phyloP scores from a whole-genome alignment of 306 rosid species.

The Malus sieversii region DNA sequence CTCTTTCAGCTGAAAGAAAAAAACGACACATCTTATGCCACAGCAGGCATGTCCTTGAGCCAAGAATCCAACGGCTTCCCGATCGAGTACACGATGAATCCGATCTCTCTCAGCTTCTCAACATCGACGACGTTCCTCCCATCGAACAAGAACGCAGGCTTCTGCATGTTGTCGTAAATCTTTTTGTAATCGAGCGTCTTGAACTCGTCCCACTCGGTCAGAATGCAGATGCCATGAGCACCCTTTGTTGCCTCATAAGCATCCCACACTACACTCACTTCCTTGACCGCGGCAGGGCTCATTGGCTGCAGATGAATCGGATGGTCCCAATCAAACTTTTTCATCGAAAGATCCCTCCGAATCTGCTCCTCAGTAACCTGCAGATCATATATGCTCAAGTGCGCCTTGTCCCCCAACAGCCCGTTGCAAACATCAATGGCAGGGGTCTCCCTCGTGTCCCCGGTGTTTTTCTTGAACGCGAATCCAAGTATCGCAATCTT shows the following conservation, averaged over 20 bases:
- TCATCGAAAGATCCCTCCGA: slow-evolving; percentile 45
- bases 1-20: neutral
- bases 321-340: slow-evolving; percentile 54
- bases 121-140: slow-evolving; percentile 64
- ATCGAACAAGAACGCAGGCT: slow-evolving; percentile 79
- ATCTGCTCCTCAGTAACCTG: slow-evolving; percentile 57
- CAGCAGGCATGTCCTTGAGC: slow-evolving; percentile 44
- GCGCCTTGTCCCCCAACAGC: slow-evolving; percentile 59
- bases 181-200: slow-evolving; percentile 58
- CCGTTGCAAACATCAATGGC: slow-evolving; percentile 83
- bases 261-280: slow-evolving; percentile 43
- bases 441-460: slow-evolving; percentile 81
- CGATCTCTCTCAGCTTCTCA: slow-evolving; percentile 57
- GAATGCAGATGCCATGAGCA: slow-evolving; percentile 79
- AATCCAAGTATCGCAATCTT: slow-evolving; percentile 71
- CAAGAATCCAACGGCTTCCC: slow-evolving; percentile 70
- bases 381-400: slow-evolving; percentile 62
- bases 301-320: slow-evolving; percentile 43
- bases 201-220: slow-evolving; percentile 88
- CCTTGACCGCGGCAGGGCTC: slow-evolving; percentile 31
- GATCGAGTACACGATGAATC: slow-evolving; percentile 68
- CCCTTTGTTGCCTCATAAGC: slow-evolving; percentile 60
- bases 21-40: slow-evolving; percentile 14
- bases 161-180: slow-evolving; percentile 57
- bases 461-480: slow-evolving; percentile 77